These are phyloP conservation scores for Streptanthus diversifolius DNA, from an alignment of 345 rosid species.

Conservation along the genomic window DNA sequence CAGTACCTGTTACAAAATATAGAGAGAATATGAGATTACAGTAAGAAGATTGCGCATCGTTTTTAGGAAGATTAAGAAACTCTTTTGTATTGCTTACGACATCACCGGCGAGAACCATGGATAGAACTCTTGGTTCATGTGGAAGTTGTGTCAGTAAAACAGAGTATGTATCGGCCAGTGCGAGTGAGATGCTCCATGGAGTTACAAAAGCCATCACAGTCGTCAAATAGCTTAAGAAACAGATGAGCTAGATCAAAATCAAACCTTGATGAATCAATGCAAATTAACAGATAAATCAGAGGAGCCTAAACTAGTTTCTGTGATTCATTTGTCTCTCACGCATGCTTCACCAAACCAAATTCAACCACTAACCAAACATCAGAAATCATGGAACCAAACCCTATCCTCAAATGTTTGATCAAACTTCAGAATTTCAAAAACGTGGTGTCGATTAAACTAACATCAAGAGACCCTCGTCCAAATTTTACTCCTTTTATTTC, in stretches of 20 bases:
- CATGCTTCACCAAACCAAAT: neutral
- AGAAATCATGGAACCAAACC: neutral
- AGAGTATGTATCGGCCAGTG: slow-evolving; percentile 53
- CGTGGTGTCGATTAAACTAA: neutral
- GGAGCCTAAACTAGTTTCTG: neutral
- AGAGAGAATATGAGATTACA: neutral
- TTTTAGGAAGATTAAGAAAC: neutral
- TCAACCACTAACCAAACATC: neutral
- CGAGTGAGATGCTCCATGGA: slow-evolving; percentile 61
- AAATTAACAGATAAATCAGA: neutral
- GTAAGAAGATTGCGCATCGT: neutral
- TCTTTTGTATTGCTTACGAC: slow-evolving; percentile 40
- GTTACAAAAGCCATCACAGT: slow-evolving; percentile 63
- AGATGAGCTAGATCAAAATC: neutral
- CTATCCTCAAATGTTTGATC: neutral
- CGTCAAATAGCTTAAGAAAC: slow-evolving; percentile 50
- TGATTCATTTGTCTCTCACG: neutral
- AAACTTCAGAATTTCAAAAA: neutral
- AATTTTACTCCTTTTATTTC: neutral
- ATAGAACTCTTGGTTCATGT: slow-evolving; percentile 42
- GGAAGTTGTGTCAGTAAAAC: slow-evolving; percentile 44
- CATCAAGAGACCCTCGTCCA: neutral
- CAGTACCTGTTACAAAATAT: slow-evolving; percentile 39
- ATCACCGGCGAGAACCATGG: slow-evolving; percentile 47
- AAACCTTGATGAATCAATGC: neutral